Base-by-base conservation (phyloP, 2,329 filamentous ascomycete species). In the Arthrobotrys musiformis region DNA sequence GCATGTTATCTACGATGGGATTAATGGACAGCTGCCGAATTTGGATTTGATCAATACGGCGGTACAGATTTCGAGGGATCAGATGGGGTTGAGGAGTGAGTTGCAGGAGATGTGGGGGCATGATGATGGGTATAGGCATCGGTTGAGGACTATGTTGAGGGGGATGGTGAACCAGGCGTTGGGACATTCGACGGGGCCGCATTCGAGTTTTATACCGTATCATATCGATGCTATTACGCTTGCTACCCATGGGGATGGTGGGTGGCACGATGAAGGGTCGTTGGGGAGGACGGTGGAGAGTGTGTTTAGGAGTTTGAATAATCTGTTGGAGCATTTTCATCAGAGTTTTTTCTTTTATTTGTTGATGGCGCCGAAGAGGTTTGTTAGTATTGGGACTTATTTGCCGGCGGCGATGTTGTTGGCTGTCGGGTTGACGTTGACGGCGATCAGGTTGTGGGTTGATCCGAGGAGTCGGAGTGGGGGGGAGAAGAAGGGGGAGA, bases 261-360 rank as follows among this genome's bases (percentile, higher is more conserved):
- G 95, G 33, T 97, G 93, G 93, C 93, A 98, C 82, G 95, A 99
- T 83, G 95, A 98, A 84, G 98, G 98, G 93, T 92, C 92, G 8
- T 89, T 99, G 82, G 95, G 95, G 4, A 88, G 94, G 67, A 90
- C 94, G 0, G 87, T 98, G 3, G 95, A 99, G 84, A 93, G 93
- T 81, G 88, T 95, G 2, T 97, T 97, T 83, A 88, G 95, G 81
- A 97, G 93, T 83, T 86, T 99, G 84, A 99, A 99, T 85, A 99
- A 99, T 82, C 85, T 99, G 73, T 88, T 99, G 33, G 95, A 99
- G 84, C 94, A 99, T 83, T 87, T 99, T 78, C 95, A 99, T 83
- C 95, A 99, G 85, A 97, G 94, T 83, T 99, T 99, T 86, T 99
- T 99, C 88, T 98, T 99, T 85, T 99, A 99, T 83, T 86, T 99